phyloP scores from a whole-genome alignment of 441 rosid species.

The Hura crepitans region DNA sequence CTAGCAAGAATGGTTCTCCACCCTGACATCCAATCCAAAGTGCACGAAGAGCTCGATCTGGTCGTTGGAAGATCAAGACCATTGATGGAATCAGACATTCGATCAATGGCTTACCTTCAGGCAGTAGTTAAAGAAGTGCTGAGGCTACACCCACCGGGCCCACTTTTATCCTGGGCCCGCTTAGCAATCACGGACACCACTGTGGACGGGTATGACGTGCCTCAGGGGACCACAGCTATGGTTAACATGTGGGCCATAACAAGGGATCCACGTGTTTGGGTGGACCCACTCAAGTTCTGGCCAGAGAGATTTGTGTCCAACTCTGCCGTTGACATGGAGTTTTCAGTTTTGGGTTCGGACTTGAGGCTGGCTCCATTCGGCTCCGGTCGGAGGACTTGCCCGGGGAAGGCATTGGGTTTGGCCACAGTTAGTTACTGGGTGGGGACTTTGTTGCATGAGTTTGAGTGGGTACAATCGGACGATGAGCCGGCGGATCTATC shows the following conservation, averaged over 20 bases:
- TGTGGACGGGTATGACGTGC: slow-evolving; percentile 43
- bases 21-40: slow-evolving; percentile 47
- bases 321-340: slow-evolving; percentile 26
- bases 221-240: slow-evolving; percentile 54
- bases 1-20: slow-evolving; percentile 60
- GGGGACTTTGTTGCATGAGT: slow-evolving; percentile 46
- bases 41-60: slow-evolving; percentile 45
- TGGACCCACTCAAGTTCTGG: slow-evolving; percentile 37
- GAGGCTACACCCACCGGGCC: slow-evolving; percentile 63
- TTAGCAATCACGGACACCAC: slow-evolving; percentile 42
- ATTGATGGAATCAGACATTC: slow-evolving; percentile 36
- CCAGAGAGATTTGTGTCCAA: slow-evolving; percentile 44
- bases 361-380: slow-evolving; percentile 63
- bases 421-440: slow-evolving; percentile 48
- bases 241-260: slow-evolving; percentile 74
- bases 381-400: slow-evolving; percentile 53
- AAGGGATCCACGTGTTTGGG: slow-evolving; percentile 48
- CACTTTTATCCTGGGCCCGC: slow-evolving; percentile 64
- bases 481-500: slow-evolving; percentile 37
- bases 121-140: slow-evolving; percentile 55
- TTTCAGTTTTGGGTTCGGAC: slow-evolving; percentile 47
- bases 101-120: slow-evolving; percentile 32
- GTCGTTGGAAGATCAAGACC: slow-evolving; percentile 46
- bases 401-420: slow-evolving; percentile 51
- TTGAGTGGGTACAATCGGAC: slow-evolving; percentile 37